Conservation (phyloP, 257 asterid genomes). For the Ballota nigra region DNA sequence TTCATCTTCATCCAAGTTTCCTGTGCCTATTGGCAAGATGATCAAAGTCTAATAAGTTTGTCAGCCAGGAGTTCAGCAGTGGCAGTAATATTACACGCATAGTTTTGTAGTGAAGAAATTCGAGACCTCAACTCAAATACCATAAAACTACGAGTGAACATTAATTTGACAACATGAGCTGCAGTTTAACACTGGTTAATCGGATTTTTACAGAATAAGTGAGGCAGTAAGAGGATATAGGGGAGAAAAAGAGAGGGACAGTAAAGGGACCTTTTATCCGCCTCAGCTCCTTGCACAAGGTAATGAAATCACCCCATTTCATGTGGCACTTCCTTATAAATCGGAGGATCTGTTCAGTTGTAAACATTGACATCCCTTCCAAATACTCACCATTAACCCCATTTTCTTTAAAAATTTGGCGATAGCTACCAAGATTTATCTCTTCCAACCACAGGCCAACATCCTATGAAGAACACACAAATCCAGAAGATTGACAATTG, state of each 20-base stretch:
- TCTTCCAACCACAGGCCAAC: slow-evolving; percentile 98
- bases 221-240: background rate
- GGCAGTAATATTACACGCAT: background rate
- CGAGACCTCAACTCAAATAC: slow-evolving; percentile 1
- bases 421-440: slow-evolving; percentile 90
- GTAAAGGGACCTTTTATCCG: slow-evolving; percentile 77
- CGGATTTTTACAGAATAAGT: background rate
- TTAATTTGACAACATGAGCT: background rate
- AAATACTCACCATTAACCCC: slow-evolving; percentile 96
- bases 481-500: slow-evolving; percentile 2
- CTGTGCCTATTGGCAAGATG: background rate
- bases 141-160: background rate
- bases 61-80: background rate
- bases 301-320: slow-evolving; percentile 99
- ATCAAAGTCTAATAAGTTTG: background rate
- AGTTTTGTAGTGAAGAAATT: slow-evolving; percentile 10
- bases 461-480: slow-evolving; percentile 51
- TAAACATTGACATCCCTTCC: slow-evolving; percentile 99
- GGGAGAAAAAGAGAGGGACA: slow-evolving; percentile 13
- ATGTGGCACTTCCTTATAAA: slow-evolving; percentile 98
- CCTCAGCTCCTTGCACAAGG: slow-evolving; percentile 99
- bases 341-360: slow-evolving; percentile 97
- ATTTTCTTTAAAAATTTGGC: slow-evolving; percentile 82
- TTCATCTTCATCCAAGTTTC: background rate
- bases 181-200: slow-evolving; percentile 2